Conservation (phyloP, 306 rosid species). For the Alnus glutinosa region DNA sequence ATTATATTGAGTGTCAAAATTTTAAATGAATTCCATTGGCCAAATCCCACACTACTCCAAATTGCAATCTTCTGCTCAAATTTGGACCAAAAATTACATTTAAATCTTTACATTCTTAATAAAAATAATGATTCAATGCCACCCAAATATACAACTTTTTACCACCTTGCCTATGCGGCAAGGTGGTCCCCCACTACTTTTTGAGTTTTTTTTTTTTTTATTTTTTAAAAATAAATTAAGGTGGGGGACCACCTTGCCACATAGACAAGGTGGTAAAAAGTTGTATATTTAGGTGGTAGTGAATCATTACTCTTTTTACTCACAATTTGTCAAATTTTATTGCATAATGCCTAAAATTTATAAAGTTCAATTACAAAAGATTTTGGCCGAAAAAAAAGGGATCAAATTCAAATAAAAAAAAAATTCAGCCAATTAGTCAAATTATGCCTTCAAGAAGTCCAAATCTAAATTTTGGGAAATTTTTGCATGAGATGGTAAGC, state of each 20-base stretch:
- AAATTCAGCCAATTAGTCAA: not conserved
- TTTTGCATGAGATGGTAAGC: not conserved
- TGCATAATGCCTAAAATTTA: not conserved
- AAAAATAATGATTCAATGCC: too few species aligned
- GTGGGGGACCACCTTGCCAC: too few species aligned
- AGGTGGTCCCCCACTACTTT: too few species aligned
- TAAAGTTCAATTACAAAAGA: not conserved
- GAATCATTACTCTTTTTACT: too few species aligned
- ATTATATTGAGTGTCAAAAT: not conserved
- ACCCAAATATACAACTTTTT: too few species aligned
- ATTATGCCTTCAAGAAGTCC: not conserved
- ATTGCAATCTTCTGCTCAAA: not conserved
- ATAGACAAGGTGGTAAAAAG: too few species aligned
- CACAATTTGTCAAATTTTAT: not conserved
- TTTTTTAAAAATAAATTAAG: too few species aligned
- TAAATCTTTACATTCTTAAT: not conserved
- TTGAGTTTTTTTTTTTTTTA: too few species aligned
- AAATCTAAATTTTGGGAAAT: not conserved
- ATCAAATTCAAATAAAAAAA: not conserved
- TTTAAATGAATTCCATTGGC: not conserved
- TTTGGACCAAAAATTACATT: too few species aligned
- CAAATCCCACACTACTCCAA: not conserved
- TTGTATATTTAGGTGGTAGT: too few species aligned
- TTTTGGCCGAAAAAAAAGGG: not conserved
- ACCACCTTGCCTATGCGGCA: too few species aligned